A percentile compares a stretch with the other conserved stretches of the same genome.
Conservation (phyloP, 805 yeast species). For the Saccharomycopsis sp. region DNA sequence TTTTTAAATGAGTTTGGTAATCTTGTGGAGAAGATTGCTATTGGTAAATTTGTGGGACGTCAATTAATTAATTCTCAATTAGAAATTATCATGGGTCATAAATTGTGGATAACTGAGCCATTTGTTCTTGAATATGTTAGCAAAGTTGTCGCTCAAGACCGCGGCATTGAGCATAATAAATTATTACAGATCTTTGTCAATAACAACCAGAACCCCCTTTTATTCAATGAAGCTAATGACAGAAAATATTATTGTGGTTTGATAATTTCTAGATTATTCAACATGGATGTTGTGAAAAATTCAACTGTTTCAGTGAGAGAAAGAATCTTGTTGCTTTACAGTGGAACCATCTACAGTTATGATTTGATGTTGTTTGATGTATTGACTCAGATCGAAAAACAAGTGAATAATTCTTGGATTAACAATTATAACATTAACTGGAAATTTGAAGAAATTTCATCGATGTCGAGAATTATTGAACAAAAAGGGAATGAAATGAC, state of each 20-base stretch:
- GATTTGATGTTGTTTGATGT: conserved; percentile 58
- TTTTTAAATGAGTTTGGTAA: conserved; percentile 25
- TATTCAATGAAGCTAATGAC: conserved; percentile 26
- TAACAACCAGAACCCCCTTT: conserved; percentile 35
- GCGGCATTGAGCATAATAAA: conserved; percentile 37
- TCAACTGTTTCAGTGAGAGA: conserved; percentile 43
- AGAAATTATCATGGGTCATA: conserved; percentile 47
- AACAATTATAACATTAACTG: conserved; percentile 46
- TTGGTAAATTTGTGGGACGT: conserved; percentile 38
- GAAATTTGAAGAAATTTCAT: conserved; percentile 39
- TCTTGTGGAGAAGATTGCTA: conserved; percentile 27
- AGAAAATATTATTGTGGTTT: conserved; percentile 39
- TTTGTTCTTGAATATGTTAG: conserved; percentile 39
- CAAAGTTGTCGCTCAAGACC: conserved; percentile 16
- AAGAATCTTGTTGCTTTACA: conserved; percentile 44
- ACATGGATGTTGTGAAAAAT: conserved; percentile 37
- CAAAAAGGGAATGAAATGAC: conserved; percentile 26
- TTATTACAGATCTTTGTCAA: conserved; percentile 58
- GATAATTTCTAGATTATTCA: conserved; percentile 43
- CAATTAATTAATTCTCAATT: conserved; percentile 53
- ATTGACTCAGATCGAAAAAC: conserved; percentile 51
- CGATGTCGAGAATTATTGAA: neutral
- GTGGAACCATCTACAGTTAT: conserved; percentile 54
- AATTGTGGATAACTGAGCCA: conserved; percentile 38
- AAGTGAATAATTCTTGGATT: conserved; percentile 56